Evolutionary conservation across 1,284 basidiomycete genomes (phyloP), one percentile per base, ranked within the genome.

Genomic region (Puccinia hordei): DNA sequence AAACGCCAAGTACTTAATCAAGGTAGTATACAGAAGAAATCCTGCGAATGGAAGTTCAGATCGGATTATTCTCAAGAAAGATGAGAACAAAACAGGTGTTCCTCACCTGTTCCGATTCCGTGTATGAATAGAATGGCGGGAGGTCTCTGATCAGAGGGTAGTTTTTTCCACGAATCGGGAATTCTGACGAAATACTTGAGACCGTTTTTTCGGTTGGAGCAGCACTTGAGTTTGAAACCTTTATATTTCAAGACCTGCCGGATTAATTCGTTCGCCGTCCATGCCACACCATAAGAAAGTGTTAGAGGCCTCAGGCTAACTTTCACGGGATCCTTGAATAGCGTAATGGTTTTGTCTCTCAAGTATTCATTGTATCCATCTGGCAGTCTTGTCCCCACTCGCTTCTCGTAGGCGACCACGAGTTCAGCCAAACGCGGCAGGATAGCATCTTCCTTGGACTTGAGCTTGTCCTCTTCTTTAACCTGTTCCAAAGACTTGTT

Each of bases 301-400:
- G 73, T 61, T 13, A 80, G 33, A 24, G 77, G 66, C 33, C 68
- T 66, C 17, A 71, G n/a, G 19, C n/a, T 6, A 17, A 61, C 69
- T 63, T 51, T 80, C n/a, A 80, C 44, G 24, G 66, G 53, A 72
- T 80, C 77, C 19, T 59, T 59, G 4, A 69, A 41, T 44, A 61
- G 38, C 35, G 33, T 80, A 30, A 80, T 72, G 19, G 61, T 57
- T 72, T 72, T 80, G 22, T 49, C 24, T 38, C 61, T 61, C 6
- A 80, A 51, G 24, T 61, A 55, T n/a, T 44, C 38, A 33, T 80
- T 80, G 57, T 80, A 80, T 41, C 77, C 77, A 22, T 66, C 63
- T 27, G 35, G 22, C 5, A 80, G 53, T 49, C 41, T 68, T 41
- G 24, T 35, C 24, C 77, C 77, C n/a, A 68, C 51, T 38, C 77